Evolutionary conservation across 306 rosid species (phyloP).

Genomic region (Ochetophila trinervis): DNA sequence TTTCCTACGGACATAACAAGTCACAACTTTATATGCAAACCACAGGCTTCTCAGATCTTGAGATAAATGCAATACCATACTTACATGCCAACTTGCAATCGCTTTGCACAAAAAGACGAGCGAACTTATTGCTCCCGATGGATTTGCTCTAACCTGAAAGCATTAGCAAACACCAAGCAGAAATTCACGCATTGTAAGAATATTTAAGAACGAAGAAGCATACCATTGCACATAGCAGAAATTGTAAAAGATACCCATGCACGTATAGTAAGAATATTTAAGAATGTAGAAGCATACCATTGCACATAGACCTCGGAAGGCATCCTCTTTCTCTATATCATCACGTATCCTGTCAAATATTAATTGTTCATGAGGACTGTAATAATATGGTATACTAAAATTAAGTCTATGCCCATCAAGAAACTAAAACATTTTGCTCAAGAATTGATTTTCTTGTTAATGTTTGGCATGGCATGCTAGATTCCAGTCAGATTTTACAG

Average conservation of each 20-base stretch:
- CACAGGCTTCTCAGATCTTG: slow-evolving; percentile 1
- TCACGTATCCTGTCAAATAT: slow-evolving; percentile 80
- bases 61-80: slow-evolving; percentile 28
- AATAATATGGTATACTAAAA: not conserved
- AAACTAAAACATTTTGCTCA: slow-evolving; percentile 12
- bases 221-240: slow-evolving; percentile 71
- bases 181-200: not conserved
- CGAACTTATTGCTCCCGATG: slow-evolving; percentile 85
- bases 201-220: slow-evolving; percentile 14
- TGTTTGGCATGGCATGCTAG: no score
- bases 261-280: no score
- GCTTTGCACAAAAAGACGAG: slow-evolving; percentile 82
- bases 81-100: slow-evolving; percentile 99
- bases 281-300: slow-evolving; percentile 56
- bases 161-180: slow-evolving; percentile 18
- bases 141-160: slow-evolving; percentile 88
- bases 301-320: slow-evolving; percentile 93
- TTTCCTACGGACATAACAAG: slow-evolving; percentile 55
- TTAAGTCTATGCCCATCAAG: slow-evolving; percentile 5
- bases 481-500: no score
- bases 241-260: not conserved
- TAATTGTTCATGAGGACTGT: slow-evolving; percentile 18
- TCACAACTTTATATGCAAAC: slow-evolving; percentile 24
- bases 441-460: not conserved
- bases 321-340: slow-evolving; percentile 97